These are phyloP conservation scores for Phytopythium boreale DNA, from an alignment of 352 stramenopile species.

Conservation along the genomic window DNA sequence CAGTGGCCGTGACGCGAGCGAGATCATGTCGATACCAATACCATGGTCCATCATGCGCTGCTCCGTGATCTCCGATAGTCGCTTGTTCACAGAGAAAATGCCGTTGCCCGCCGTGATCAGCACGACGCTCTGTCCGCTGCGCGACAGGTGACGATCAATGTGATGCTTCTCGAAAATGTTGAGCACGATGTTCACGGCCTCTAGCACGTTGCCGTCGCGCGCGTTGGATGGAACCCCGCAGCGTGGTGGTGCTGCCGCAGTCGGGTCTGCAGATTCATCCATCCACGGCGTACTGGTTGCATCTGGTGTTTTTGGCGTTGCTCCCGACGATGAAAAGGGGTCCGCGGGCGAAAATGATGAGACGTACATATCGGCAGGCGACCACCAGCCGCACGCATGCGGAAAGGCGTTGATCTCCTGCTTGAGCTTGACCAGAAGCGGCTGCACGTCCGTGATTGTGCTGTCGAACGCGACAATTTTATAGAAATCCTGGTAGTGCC, in stretches of 20 bases:
- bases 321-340: conserved; percentile 1
- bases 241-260: conserved; percentile 13
- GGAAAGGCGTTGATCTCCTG: conserved; percentile 76
- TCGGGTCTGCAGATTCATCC: conserved; percentile 7
- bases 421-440: conserved; percentile 72
- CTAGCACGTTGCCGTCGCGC: conserved; percentile 93
- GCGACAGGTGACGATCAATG: conserved; percentile 95
- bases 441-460: conserved; percentile 59
- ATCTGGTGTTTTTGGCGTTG: neutral
- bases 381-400: conserved; percentile 60
- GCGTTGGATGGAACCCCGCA: conserved; percentile 60
- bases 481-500: conserved; percentile 86
- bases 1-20: conserved; percentile 91
- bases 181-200: conserved; percentile 98
- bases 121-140: conserved; percentile 96
- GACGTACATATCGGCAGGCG: conserved; percentile 39
- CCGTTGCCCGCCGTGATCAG: conserved; percentile 94
- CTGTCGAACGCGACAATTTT: conserved; percentile 81
- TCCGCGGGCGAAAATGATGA: conserved; percentile 22
- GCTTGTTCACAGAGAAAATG: conserved; percentile 96
- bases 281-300: conserved; percentile 1
- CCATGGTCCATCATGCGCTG: conserved; percentile 99
- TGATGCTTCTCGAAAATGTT: conserved; percentile 99
- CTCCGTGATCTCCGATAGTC: conserved; percentile 96
- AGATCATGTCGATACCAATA: conserved; percentile 98